Conservation (phyloP, 139 green algal genomes). For the Diplosphaera chodatii region DNA sequence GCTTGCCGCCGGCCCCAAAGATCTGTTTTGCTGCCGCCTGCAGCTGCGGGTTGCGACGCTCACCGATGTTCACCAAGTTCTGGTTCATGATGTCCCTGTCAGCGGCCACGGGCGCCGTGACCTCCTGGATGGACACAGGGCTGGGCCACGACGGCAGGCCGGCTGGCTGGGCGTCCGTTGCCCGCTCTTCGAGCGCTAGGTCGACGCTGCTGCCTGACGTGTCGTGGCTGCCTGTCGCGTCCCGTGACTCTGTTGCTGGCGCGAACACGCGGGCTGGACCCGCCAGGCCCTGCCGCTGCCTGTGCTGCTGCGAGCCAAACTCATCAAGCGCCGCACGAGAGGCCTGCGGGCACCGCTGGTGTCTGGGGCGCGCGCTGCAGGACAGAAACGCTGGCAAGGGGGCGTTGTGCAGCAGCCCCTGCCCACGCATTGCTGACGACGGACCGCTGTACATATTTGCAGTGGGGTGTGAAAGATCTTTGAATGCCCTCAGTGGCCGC, state of each 20-base stretch:
- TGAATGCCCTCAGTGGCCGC: too few species aligned
- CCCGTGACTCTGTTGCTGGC: background rate
- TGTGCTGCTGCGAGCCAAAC: background rate
- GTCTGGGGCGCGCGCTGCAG: background rate
- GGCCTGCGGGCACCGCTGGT: background rate
- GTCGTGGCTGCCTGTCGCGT: background rate
- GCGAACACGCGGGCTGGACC: background rate
- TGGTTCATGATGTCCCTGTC: slow-evolving; percentile 80
- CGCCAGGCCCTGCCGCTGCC: background rate
- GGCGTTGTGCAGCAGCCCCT: background rate
- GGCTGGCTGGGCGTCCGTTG: background rate
- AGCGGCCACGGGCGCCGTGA: slow-evolving; percentile 52
- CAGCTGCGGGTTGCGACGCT: slow-evolving; percentile 87
- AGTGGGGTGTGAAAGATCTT: too few species aligned
- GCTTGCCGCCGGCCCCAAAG: slow-evolving; percentile 94
- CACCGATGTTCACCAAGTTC: slow-evolving; percentile 86
- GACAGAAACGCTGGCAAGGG: background rate
- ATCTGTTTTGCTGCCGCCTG: slow-evolving; percentile 96
- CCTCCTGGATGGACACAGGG: slow-evolving; percentile 20
- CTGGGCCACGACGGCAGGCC: background rate
- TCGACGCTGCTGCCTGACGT: background rate
- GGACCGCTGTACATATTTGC: background rate
- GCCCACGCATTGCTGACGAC: background rate
- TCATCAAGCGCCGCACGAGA: background rate
- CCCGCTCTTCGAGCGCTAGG: background rate